Evolutionary conservation across 1,139 yeast genomes (phyloP), one percentile per base, ranked within the genome.

Genomic region (Nakaseomyces nivariensis): DNA sequence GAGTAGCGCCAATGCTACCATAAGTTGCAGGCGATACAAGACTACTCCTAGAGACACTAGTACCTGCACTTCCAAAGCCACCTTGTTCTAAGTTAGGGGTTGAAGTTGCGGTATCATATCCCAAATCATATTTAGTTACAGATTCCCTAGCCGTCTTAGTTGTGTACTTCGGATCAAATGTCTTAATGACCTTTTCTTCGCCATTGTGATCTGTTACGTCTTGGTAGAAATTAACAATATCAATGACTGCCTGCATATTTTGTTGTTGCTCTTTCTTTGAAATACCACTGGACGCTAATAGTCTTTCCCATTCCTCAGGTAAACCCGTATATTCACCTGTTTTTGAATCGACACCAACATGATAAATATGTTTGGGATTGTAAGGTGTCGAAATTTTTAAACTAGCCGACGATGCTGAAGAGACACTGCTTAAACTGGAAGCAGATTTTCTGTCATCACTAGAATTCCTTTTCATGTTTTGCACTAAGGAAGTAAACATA

Each of bases 201-300:
- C 79, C 79, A 48, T 79, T 77, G 1, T 57, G 52, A 57, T 81
- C 82, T 44, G 80, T 75, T 8, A 74, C 73, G 54, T 83, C 87
- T 59, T 85, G 89, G 65, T 85, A 87, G 62, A 87, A 88, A 41
- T 90, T 87, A 53, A 90, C 95, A 56, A 90, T 89, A 62, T 89
- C 96, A 77, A 86, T 82, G 7, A 89, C 95, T 0, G 96, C 97
- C 67, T 88, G 94, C 3, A 97, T 96, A 63, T 92, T 89, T 58
- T 84, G 85, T 59, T 85, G 82, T 62, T 89, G 96, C 59, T 92
- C 97, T 44, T 77, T 78, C 58, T 78, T 79, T 5, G 95, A 78
- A 48, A 92, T 87, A 43, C 97, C 97, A 64, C 89, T 83, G 17
- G 90, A 94, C 22, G 83, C 78, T 54, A 92, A 73, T 46, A 89